Evolutionary conservation across 495 filamentous ascomycete species (phyloP), one percentile per base, ranked within the genome.

Genomic region (Podospora appendiculata): DNA sequence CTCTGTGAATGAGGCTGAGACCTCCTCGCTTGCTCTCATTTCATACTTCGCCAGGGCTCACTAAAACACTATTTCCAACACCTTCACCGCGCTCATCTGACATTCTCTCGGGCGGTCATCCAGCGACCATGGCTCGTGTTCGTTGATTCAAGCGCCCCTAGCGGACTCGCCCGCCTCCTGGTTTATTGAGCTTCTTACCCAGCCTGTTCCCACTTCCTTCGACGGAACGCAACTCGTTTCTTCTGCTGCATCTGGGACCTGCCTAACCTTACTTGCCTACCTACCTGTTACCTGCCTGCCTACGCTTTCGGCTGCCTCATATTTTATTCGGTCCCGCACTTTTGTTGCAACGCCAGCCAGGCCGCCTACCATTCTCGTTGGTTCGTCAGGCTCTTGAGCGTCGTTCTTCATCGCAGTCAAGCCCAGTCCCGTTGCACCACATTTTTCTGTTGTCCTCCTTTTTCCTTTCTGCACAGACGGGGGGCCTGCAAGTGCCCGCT

Each of bases 41-140:
- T 25, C 25, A 25, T 25, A 25, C 59, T 66, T 62, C 62, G 64
- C 60, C 66, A 62, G 63, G 67, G 58, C 62, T 51, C 58, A 41
- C 52, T 52, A 55, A 45, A 45, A 54, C 25, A 47, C 41, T 45
- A 17, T 53, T 49, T 58, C 53, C 38, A 57, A 50, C 56, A 18
- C 50, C 51, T 53, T 61, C 54, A 59, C 59, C 56, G 50, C 49
- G 64, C 47, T 51, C 67, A 68, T 70, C 67, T 70, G 67, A 70
- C 67, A 53, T 42, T 51, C 45, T 53, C 55, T 56, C 50, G 48
- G 57, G 41, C 53, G 61, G 59, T 66, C 61, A 63, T 62, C 53
- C 56, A 52, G 51, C 52, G 44, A 56, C 40, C 38, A 60, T 59
- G 57, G 49, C 56, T 36, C 25, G 35, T 59, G 43, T 39, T 36